Evolutionary conservation across 108 stramenopile genomes (phyloP).

Genomic region (Tribonema minus): DNA sequence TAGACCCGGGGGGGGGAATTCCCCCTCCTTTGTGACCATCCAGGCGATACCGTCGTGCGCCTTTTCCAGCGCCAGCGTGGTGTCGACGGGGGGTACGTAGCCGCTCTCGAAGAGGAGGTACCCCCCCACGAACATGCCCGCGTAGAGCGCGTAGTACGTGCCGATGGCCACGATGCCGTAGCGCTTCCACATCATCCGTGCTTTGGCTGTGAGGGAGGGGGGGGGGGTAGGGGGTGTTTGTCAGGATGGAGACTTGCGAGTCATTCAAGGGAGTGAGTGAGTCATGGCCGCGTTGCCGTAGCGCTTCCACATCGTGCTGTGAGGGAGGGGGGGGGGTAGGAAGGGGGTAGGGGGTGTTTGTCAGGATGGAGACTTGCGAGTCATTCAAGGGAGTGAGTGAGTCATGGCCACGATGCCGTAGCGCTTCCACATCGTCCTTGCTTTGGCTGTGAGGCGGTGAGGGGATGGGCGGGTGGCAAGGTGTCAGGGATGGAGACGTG

Average conservation of each 20-base stretch:
- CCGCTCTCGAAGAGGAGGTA: conserved; percentile 34
- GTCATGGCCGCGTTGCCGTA: conserved; percentile 45
- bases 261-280: too few species aligned
- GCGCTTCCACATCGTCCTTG: conserved; percentile 42
- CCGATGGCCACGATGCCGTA: conserved; percentile 48
- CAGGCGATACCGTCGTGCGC: not conserved
- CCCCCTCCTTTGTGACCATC: not conserved
- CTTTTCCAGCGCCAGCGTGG: not conserved
- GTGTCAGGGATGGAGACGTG: too few species aligned
- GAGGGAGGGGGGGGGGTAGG: too few species aligned
- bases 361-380: too few species aligned
- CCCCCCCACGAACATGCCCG: conserved; percentile 24
- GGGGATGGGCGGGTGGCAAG: too few species aligned
- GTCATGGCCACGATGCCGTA: conserved; percentile 46
- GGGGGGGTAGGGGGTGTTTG: too few species aligned
- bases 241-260: too few species aligned
- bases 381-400: too few species aligned
- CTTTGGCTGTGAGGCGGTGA: too few species aligned
- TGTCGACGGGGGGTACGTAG: not conserved
- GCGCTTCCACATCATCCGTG: conserved; percentile 44
- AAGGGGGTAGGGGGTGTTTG: too few species aligned
- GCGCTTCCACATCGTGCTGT: conserved; percentile 42
- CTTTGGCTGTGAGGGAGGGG: too few species aligned
- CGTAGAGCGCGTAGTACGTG: conserved; percentile 40
- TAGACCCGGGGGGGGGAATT: too few species aligned